Conservation (phyloP, 208 protist species). For the Trypanosoma rangeli region DNA sequence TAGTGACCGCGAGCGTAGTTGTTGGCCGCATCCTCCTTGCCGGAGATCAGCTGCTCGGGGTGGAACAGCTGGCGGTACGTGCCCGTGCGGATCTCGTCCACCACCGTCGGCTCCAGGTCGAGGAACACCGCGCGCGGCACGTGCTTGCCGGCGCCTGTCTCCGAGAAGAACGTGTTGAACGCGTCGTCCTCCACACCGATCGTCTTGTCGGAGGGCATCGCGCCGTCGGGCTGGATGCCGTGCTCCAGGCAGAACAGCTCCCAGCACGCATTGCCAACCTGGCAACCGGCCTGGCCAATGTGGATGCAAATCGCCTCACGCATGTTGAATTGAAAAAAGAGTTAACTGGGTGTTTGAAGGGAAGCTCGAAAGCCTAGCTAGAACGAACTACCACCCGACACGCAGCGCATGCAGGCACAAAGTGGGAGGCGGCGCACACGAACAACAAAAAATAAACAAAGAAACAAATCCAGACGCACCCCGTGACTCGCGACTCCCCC, state of each 20-base stretch:
- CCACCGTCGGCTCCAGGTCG: not conserved
- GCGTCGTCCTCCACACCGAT: not conserved
- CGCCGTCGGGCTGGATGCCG: not conserved
- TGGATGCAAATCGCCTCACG: not conserved
- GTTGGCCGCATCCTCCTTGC: conserved; percentile 88
- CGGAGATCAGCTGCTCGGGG: conserved; percentile 41
- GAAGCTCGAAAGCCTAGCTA: not conserved
- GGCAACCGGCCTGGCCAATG: not conserved
- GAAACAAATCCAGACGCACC: not conserved
- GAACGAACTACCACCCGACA: not conserved
- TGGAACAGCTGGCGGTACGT: not conserved
- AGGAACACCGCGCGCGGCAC: not conserved
- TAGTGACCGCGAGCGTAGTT: conserved; percentile 94
- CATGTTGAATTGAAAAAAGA: not conserved
- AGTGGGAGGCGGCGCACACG: not conserved
- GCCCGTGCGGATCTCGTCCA: not conserved
- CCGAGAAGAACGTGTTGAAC: not conserved
- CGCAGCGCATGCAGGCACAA: too few relatives aligned
- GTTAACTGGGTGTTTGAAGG: not conserved
- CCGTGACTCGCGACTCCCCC: not conserved
- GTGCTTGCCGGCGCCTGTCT: not conserved
- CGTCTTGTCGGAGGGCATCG: not conserved
- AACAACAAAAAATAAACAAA: not conserved
- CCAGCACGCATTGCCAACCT: not conserved
- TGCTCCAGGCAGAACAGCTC: not conserved